phyloP scores from a whole-genome alignment of 164 flowering plant species.

The Paratinospora sagittata region DNA sequence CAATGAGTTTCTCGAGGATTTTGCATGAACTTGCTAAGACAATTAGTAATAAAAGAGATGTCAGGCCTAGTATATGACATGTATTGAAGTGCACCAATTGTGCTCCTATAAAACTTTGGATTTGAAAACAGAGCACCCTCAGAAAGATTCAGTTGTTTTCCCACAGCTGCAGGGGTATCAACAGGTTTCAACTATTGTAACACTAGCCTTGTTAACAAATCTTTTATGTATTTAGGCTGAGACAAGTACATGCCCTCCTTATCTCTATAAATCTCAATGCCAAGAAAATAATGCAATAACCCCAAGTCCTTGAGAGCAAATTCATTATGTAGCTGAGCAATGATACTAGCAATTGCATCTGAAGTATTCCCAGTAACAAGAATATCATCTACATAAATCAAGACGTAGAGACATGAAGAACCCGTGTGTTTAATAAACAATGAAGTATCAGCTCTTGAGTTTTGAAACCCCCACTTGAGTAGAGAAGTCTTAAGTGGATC shows the following conservation, averaged over 20 bases:
- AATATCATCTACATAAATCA: not conserved
- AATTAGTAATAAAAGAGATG: not conserved
- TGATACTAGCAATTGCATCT: too few relatives aligned
- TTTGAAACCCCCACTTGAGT: not conserved
- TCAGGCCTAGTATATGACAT: not conserved
- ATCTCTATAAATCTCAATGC: not conserved
- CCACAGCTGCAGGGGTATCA: not conserved
- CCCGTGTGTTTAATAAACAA: too few relatives aligned
- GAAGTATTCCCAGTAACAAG: not conserved
- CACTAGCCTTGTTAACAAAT: not conserved
- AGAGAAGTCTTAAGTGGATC: not conserved
- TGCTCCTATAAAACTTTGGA: not conserved
- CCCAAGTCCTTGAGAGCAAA: not conserved
- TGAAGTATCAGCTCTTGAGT: not conserved
- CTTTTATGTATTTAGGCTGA: not conserved
- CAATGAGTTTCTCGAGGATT: not conserved
- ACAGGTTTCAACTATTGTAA: not conserved
- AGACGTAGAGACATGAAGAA: not conserved
- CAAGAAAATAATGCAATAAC: not conserved
- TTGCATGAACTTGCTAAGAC: not conserved
- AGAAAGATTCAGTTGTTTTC: too few relatives aligned
- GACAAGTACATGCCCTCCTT: not conserved
- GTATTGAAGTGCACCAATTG: not conserved
- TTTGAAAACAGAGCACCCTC: not conserved
- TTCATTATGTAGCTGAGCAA: too few relatives aligned